A percentile compares a stretch with the other conserved stretches of the same genome.
phyloP scores from a whole-genome alignment of 1,284 basidiomycete genomes.

The Moesziomyces aphidis region DNA sequence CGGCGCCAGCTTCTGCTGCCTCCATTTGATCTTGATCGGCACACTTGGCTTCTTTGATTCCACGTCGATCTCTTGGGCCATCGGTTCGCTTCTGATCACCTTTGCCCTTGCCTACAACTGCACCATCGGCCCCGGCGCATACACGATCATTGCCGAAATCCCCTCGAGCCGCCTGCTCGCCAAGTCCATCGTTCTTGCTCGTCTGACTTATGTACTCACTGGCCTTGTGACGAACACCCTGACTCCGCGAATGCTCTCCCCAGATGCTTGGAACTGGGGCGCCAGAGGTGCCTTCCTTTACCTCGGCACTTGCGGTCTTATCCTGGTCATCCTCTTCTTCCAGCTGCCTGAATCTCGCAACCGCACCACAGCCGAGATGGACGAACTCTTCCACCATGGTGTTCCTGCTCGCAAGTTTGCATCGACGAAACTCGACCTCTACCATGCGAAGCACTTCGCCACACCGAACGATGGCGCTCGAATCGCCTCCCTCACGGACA shows the following conservation, averaged over 20 bases:
- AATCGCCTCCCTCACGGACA: too few relatives aligned
- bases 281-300: conserved; percentile 69
- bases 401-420: conserved; percentile 66
- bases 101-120: conserved; percentile 69
- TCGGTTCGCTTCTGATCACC: conserved; percentile 69
- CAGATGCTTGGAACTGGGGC: conserved; percentile 69
- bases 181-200: conserved; percentile 72
- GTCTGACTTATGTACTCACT: conserved; percentile 69
- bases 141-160: conserved; percentile 70
- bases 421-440: too few relatives aligned
- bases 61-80: conserved; percentile 61
- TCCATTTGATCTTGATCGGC: conserved; percentile 71
- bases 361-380: conserved; percentile 57
- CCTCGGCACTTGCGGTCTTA: conserved; percentile 63
- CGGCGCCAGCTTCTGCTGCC: conserved; percentile 69
- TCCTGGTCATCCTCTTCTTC: conserved; percentile 51
- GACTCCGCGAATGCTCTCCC: conserved; percentile 69
- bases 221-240: conserved; percentile 68
- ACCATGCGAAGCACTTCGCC: too few relatives aligned
- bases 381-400: conserved; percentile 56
- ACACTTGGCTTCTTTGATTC: conserved; percentile 60
- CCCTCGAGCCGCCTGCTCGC: conserved; percentile 70
- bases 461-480: too few relatives aligned
- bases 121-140: conserved; percentile 68
- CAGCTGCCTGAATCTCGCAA: conserved; percentile 56